Base-by-base conservation (phyloP, 2,329 filamentous ascomycete genomes). In the Trichoderma pleuroti region DNA sequence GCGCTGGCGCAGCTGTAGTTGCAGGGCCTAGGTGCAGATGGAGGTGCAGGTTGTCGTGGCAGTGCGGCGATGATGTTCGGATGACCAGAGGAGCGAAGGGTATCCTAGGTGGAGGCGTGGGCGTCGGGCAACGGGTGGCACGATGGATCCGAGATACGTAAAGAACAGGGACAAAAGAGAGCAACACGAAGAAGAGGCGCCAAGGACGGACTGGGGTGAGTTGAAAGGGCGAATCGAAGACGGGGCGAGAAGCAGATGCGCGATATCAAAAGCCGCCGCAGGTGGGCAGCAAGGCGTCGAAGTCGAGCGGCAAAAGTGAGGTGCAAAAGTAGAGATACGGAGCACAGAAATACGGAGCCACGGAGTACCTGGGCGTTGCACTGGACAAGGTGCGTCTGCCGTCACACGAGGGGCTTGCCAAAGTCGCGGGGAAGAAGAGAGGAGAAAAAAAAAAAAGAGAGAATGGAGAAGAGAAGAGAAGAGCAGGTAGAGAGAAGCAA, bases 141-240 rank as follows among this genome's bases (percentile, higher is more conserved):
- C 39, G 65, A 60, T 34, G 39, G 30, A 52, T 61, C 65, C 65
- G 65, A 36, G 65, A 39, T 32, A 16, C 39, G 54, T 10, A 42
- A 28, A n/a, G 62, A n/a, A 49, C 11, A 9, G 14, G 21, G n/a
- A 70, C 68, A 60, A 64, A 66, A 26, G 61, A 66, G 24, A 64
- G 34, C 10, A 54, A 49, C 24, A 39, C 57, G 42, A 63, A 56
- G 59, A 63, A 24, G 59, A 46, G 36, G 28, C n/a, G 46, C 32
- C 34, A 64, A 70, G 60, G 60, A 64, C 36, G 54, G 67, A 70
- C 46, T 62, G 59, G 39, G 67, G 67, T 62, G 67, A 62, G 67
- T 56, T 63, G n/a, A 56, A 34, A 34, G 60, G 46, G 30, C 67
- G 49, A 70, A 70, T 56, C 34, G 60, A 70, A 56, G 68, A 70